Evolutionary conservation across 2,329 filamentous ascomycete genomes (phyloP).

Genomic region (Chaetomium strumarium): DNA sequence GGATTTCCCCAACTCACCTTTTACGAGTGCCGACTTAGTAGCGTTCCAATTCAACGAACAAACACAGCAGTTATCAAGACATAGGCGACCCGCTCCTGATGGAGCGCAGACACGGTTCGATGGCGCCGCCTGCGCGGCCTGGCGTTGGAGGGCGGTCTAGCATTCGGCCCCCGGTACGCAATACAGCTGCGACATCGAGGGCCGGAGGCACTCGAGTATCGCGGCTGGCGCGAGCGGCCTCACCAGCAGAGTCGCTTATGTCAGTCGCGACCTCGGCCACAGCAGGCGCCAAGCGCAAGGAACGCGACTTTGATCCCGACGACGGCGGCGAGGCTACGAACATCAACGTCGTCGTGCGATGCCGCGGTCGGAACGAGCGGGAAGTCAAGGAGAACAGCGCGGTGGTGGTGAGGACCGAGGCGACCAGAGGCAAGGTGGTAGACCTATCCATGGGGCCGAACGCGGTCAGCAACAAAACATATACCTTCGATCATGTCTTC

Average conservation of each 20-base stretch:
- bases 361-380: conserved; percentile 84
- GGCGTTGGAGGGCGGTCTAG: conserved; percentile 26
- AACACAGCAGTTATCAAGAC: conserved; percentile 8
- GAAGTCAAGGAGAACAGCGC: conserved; percentile 93
- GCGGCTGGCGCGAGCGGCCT: conserved; percentile 40
- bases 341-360: conserved; percentile 95
- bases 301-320: conserved; percentile 69
- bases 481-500: conserved; percentile 95
- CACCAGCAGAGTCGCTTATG: conserved; percentile 64
- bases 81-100: conserved; percentile 24
- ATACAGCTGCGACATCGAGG: conserved; percentile 21
- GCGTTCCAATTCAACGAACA: neutral
- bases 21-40: neutral
- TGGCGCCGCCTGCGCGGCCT: conserved; percentile 21
- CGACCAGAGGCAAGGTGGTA: conserved; percentile 77
- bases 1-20: neutral
- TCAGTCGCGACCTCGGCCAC: conserved; percentile 52
- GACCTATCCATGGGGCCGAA: conserved; percentile 89
- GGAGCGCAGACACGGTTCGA: conserved; percentile 29
- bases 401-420: conserved; percentile 82
- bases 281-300: conserved; percentile 72
- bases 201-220: conserved; percentile 18
- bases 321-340: conserved; percentile 76
- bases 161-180: conserved; percentile 24
- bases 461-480: conserved; percentile 90